Evolutionary conservation across 2,329 filamentous ascomycete species (phyloP), one percentile per base, ranked within the genome.

Genomic region (Macrophomina pseudophaseolina): DNA sequence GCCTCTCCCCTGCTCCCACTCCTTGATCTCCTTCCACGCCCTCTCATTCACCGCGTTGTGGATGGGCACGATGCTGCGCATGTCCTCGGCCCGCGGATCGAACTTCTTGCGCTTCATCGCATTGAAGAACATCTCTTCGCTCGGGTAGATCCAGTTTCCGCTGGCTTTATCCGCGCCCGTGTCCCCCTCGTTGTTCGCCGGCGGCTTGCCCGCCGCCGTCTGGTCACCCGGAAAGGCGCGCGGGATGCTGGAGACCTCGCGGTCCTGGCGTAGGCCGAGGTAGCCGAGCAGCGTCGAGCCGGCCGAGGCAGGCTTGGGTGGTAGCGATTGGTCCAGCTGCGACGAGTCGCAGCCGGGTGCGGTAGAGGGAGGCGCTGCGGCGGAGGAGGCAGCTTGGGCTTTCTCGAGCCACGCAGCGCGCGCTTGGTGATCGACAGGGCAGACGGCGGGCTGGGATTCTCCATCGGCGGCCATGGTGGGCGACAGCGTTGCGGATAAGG

Each of bases 11-110:
- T 82, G 84, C 80, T 99, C 95, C 95, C 95, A 99, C 52, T 87
- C 83, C 72, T 91, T 88, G 71, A 99, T 98, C 81, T 98, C 91
- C 69, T 87, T 85, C 95, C 95, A 99, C 0, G 95, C 95, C 49
- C 92, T 86, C 85, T 99, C 95, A 80, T 99, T 99, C 69, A 99
- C 95, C 52, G 95, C 95, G 77, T 99, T 99, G 81, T 99, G 95
- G 73, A 98, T 98, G 2, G 93, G 95, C 65, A 98, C 94, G 40
- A 98, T 94, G 40, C 91, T 91, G 74, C 87, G 90, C 90, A 97
- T 97, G 79, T 97, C 93, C 5, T 85, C 82, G 0, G 87, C 87
- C 14, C 84, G 82, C 35, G 87, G 89, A 68, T 89, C 87, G 81
- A 93, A 90, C 51, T 90, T 91, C 80, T 99, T 99, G 76, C 94